These are phyloP conservation scores for Poa pratensis DNA, from an alignment of 176 grass and related monocot genomes.

Conservation along the genomic window DNA sequence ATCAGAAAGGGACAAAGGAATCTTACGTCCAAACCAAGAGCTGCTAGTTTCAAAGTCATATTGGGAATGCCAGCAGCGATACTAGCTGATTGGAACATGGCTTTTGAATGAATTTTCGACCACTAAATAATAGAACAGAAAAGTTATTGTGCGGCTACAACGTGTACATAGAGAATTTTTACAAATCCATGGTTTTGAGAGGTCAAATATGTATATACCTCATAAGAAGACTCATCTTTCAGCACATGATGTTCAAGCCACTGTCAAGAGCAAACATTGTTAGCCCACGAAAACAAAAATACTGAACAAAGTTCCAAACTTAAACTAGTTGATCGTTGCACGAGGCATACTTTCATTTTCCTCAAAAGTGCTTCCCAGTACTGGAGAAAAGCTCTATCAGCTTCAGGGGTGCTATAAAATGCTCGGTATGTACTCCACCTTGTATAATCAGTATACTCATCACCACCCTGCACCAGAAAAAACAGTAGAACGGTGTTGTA, in stretches of 20 bases:
- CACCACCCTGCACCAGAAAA: constrained; percentile 8
- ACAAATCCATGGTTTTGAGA: constrained; percentile 10
- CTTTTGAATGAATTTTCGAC: neutral
- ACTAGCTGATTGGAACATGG: neutral
- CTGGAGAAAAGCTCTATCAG: constrained; percentile 12
- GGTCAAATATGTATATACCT: neutral
- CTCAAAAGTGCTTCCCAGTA: constrained; percentile 9
- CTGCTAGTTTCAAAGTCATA: neutral
- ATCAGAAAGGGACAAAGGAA: neutral
- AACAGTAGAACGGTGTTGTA: neutral
- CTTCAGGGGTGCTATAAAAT: constrained; percentile 5
- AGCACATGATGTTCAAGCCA: constrained; percentile 12
- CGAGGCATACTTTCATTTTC: constrained; percentile 17
- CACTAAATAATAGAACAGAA: constrained; percentile 8
- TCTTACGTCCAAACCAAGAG: neutral
- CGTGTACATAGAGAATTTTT: neutral
- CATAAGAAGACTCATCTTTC: neutral
- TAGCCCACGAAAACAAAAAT: neutral
- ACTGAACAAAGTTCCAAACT: neutral
- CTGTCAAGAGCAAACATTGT: neutral
- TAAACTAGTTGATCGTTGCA: neutral
- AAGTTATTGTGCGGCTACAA: neutral
- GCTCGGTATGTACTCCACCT: neutral
- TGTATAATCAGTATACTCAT: neutral
- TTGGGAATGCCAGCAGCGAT: neutral